These are phyloP conservation scores for Candida railenensis DNA, from an alignment of 805 yeast species.

Conservation along the genomic window DNA sequence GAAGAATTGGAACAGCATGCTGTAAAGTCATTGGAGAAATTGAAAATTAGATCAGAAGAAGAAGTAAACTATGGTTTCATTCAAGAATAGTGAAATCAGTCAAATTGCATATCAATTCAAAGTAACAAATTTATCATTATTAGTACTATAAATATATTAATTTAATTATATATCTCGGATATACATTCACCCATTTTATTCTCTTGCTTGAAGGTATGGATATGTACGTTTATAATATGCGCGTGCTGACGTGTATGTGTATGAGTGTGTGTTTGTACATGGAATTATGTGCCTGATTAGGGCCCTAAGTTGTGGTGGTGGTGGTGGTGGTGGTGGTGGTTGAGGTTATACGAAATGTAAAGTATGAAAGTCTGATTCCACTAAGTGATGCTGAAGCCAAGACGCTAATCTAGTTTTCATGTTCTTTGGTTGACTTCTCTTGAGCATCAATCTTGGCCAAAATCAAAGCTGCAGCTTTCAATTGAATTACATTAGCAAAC, in stretches of 20 bases:
- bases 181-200: not conserved
- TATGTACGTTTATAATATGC: no score
- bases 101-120: not conserved
- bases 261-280: not conserved
- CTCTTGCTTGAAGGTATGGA: no score
- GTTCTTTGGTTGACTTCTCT: slow-evolving; percentile 28
- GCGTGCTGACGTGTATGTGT: not conserved
- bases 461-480: slow-evolving; percentile 78
- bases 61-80: slow-evolving; percentile 25
- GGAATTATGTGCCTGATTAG: not conserved
- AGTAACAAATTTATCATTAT: not conserved
- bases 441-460: slow-evolving; percentile 78
- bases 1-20: slow-evolving; percentile 32
- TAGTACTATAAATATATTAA: not conserved
- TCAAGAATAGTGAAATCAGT: not conserved
- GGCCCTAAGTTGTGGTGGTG: not conserved
- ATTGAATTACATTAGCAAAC: slow-evolving; percentile 81
- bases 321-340: no score
- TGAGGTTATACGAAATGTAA: no score
- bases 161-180: not conserved
- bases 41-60: slow-evolving; percentile 25
- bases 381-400: no score
- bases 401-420: not conserved
- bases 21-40: slow-evolving; percentile 21
- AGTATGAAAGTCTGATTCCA: no score